phyloP scores from a whole-genome alignment of 352 stramenopile genomes.

The Globisporangium mamillatum region DNA sequence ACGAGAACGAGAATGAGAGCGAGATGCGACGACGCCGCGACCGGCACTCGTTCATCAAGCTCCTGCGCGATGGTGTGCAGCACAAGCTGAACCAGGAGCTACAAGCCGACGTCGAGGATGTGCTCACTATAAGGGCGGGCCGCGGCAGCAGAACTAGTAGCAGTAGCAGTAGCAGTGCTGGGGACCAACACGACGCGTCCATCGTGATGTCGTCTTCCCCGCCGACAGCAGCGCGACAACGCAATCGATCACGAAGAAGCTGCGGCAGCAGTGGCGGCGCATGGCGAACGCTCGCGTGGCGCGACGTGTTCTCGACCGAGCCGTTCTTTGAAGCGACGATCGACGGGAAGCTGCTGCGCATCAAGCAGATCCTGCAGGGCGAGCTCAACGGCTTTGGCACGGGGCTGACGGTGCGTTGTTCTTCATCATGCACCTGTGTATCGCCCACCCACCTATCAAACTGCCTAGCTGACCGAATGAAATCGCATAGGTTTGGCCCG shows the following conservation, averaged over 20 bases:
- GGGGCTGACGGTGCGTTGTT: conserved; percentile 46
- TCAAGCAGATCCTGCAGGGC: conserved; percentile 76
- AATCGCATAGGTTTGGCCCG: conserved; percentile 62
- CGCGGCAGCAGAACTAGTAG: not conserved
- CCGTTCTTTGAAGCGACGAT: conserved; percentile 62
- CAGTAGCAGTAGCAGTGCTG: not conserved
- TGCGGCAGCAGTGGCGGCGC: not conserved
- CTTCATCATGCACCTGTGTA: not conserved
- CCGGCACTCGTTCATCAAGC: conserved; percentile 39
- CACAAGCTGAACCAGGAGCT: conserved; percentile 38
- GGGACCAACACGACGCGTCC: not conserved
- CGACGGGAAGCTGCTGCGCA: conserved; percentile 34
- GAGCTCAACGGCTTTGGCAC: conserved; percentile 82
- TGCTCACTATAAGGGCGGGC: not conserved
- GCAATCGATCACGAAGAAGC: not conserved
- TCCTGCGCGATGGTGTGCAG: conserved; percentile 64
- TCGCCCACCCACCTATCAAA: not conserved
- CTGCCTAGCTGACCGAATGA: not conserved
- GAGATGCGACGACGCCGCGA: conserved; percentile 14
- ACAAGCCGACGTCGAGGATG: conserved; percentile 13
- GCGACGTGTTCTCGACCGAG: conserved; percentile 64
- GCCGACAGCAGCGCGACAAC: not conserved
- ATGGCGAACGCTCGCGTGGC: conserved; percentile 77
- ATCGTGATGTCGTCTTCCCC: not conserved
- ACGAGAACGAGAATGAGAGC: not conserved